Conservation (phyloP, 1,284 basidiomycete genomes). For the Rhizoctonia solani region DNA sequence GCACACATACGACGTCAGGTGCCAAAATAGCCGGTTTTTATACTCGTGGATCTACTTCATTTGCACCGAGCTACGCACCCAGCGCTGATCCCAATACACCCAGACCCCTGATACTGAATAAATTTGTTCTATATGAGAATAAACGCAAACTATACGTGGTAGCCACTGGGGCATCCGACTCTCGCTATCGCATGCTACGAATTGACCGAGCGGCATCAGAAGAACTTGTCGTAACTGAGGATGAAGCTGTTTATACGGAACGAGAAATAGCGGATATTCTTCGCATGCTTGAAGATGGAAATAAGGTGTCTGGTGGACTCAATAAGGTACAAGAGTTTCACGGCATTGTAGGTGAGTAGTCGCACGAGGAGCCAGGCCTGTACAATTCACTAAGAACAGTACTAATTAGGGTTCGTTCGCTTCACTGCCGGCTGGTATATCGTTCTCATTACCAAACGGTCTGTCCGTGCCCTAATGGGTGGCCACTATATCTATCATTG, state of each 20-base stretch:
- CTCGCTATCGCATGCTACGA: slow-evolving; percentile 86
- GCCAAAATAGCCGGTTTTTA: background rate
- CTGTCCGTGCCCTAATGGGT: slow-evolving; percentile 90
- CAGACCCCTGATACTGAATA: slow-evolving; percentile 54
- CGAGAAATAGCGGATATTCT: slow-evolving; percentile 88
- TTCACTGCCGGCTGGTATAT: slow-evolving; percentile 94
- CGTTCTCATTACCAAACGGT: slow-evolving; percentile 86
- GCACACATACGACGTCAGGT: background rate
- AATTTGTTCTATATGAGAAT: slow-evolving; percentile 91
- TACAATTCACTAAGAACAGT: background rate
- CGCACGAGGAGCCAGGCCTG: background rate
- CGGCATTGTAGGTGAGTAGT: slow-evolving; percentile 67
- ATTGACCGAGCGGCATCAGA: slow-evolving; percentile 83
- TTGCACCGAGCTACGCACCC: slow-evolving; percentile 19
- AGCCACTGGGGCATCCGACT: slow-evolving; percentile 82
- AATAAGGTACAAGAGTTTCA: slow-evolving; percentile 82
- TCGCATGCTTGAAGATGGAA: slow-evolving; percentile 94
- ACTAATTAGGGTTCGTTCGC: slow-evolving; percentile 73
- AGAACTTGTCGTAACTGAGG: slow-evolving; percentile 78
- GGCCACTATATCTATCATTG: slow-evolving; percentile 98
- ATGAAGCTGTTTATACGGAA: slow-evolving; percentile 84
- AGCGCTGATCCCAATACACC: slow-evolving; percentile 14
- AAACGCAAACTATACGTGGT: slow-evolving; percentile 86
- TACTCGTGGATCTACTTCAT: slow-evolving; percentile 4
- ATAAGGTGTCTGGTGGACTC: slow-evolving; percentile 84